Evolutionary conservation across 1,284 basidiomycete species (phyloP), one percentile per base, ranked within the genome.

Genomic region (Heterobasidion occidentale): DNA sequence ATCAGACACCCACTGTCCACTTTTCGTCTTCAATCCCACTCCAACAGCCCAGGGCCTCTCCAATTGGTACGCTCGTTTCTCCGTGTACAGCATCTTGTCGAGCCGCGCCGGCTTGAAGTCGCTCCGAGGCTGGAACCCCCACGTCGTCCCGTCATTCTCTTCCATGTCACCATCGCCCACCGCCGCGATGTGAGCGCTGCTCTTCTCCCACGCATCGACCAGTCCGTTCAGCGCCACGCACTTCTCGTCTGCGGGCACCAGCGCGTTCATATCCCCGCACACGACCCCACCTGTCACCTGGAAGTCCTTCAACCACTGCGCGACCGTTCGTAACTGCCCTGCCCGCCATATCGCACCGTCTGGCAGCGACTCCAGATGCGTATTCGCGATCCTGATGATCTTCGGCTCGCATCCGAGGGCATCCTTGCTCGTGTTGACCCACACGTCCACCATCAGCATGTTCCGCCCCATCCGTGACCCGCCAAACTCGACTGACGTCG

Each of bases 201-300:
- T 68, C 3, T 62, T 67, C 58, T 70, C 65, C 81, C 80, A 86
- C 46, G 83, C 80, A 62, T 89, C 86, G 52, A 56, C 53, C 63
- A 89, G 64, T 38, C 79, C 79, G 0, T 77, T 70, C 5, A 72
- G 66, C 42, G 63, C 67, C 14, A 77, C 73, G 36, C 80, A 67
- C 27, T 56, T 59, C 49, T 60, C 59, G 56, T 88, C 86, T 15
- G 68, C 66, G 0, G 69, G 61, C 12, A 68, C 70, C 54, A 88
- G 81, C 48, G 81, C 74, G 61, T 88, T 88, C 83, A 88, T 86
- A 61, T 88, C 86, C 0, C 86, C 86, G 0, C 75, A 77, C 45
- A 87, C 76, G 1, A 89, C 59, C 0, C 84, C 87, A 0, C 80
- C 84, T 33, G 73, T 65, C 12, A 83, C 65, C 0, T 70, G 73